Base-by-base conservation (phyloP, 805 yeast genomes). In the Wickerhamomyces bisporus region DNA sequence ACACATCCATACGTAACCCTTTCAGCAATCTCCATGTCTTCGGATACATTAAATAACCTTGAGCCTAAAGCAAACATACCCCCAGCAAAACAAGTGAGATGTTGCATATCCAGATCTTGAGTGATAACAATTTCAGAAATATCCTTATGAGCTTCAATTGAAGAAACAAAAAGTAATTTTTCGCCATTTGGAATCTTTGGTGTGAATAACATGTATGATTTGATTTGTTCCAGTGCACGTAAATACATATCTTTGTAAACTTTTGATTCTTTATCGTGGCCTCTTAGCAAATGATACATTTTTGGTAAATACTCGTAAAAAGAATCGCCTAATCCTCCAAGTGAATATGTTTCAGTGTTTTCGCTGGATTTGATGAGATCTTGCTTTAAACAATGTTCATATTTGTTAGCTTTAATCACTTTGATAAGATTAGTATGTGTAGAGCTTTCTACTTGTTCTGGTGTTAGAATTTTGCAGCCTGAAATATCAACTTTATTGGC, bases 41-140 rank as follows among this genome's bases (percentile, higher is more conserved):
- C 45, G 6, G 65, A 60, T 10, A 61, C 47, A 26, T 46, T 38
- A 15, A 75, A 61, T 2, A 73, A 39, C 32, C 58, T 66, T 6
- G 74, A 61, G 2, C 74, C 75, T 19, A 75, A 49, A 0, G 73
- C 73, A 48, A 70, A 60, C 68, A 72, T 73, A 3, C 79, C 75
- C 13, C 79, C 81, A 4, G 73, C 58, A 39, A 70, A 73, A 47
- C 83, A 77, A 6, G 71, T 53, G 33, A 73, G 56, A 43, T 73
- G 77, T 21, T 69, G 60, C 64, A 69, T 65, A 40, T 69, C 71
- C 32, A 61, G 44, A 16, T 59, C 53, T 35, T 60, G 58, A 2
- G 40, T 15, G 9, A 44, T 37, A 2, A 40, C 35, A 3, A 41
- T 38, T 8, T 45, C 49, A 9, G 44, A 34, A 4, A 51, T 37